Conservation (phyloP, 1,284 basidiomycete genomes). For the Exobasidium cylindrosporum region DNA sequence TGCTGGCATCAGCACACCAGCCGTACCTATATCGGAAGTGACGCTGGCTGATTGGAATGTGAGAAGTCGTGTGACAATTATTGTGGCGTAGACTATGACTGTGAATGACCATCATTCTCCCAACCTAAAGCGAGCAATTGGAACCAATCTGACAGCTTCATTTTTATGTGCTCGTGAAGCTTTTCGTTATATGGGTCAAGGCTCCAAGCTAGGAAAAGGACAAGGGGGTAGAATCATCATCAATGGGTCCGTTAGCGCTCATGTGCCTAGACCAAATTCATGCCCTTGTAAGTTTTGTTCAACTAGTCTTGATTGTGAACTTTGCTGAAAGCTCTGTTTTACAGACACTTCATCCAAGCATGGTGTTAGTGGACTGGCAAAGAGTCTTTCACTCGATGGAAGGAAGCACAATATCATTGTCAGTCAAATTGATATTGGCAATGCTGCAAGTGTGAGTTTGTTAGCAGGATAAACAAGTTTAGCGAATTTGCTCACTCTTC, state of each 20-base stretch:
- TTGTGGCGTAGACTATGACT: too few species aligned
- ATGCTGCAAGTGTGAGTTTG: constrained; percentile 27
- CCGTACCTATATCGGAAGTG: constrained; percentile 29
- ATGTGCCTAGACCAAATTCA: constrained; percentile 30
- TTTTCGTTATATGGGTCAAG: constrained; percentile 37
- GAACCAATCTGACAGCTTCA: constrained; percentile 36
- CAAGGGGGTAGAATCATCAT: constrained; percentile 42
- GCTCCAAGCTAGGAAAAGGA: background rate
- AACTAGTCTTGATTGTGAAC: too few species aligned
- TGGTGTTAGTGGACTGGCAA: constrained; percentile 37
- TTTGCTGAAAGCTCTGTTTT: too few species aligned
- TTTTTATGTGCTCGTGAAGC: constrained; percentile 41
- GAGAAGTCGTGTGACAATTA: too few species aligned
- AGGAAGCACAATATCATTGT: constrained; percentile 28
- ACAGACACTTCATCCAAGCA: constrained; percentile 41
- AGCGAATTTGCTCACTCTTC: too few species aligned
- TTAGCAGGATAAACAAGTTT: too few species aligned
- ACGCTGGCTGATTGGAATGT: constrained; percentile 37
- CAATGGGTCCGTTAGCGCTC: constrained; percentile 40
- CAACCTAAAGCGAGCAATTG: background rate
- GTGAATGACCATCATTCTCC: too few species aligned
- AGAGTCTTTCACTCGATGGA: constrained; percentile 38
- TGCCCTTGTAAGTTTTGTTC: constrained; percentile 17
- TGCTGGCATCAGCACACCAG: constrained; percentile 37
- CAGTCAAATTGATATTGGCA: constrained; percentile 42